These are phyloP conservation scores for Talaromyces albobiverticillius DNA, from an alignment of 2,329 filamentous ascomycete species.

Conservation along the genomic window DNA sequence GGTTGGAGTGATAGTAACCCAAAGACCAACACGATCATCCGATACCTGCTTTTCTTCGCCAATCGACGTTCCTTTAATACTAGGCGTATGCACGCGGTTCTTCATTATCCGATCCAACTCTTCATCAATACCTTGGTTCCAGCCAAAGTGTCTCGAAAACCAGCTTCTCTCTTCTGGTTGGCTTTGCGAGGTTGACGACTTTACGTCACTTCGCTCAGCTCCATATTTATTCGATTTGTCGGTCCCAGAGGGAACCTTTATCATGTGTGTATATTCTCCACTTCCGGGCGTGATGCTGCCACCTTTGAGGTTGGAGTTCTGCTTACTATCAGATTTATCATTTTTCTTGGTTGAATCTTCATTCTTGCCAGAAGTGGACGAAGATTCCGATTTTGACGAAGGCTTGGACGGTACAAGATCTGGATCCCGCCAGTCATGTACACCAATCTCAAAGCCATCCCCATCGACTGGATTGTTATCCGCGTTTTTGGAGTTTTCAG, in stretches of 20 bases:
- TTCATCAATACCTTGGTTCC: conserved; percentile 21
- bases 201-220: background rate
- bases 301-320: conserved; percentile 50
- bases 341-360: conserved; percentile 29
- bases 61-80: conserved; percentile 16
- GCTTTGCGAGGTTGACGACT: background rate
- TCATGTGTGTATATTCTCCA: conserved; percentile 58
- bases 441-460: conserved; percentile 75
- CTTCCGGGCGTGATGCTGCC: conserved; percentile 70
- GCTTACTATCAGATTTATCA: conserved; percentile 27
- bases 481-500: conserved; percentile 21
- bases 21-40: conserved; percentile 68
- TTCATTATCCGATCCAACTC: conserved; percentile 11
- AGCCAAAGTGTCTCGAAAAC: conserved; percentile 35
- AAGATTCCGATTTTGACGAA: conserved; percentile 24
- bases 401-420: conserved; percentile 58
- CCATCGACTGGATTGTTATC: conserved; percentile 32
- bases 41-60: conserved; percentile 16
- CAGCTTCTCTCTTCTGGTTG: conserved; percentile 19
- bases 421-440: conserved; percentile 82
- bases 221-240: conserved; percentile 20
- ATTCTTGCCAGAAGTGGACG: conserved; percentile 21
- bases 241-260: conserved; percentile 34
- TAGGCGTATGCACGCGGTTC: conserved; percentile 3
- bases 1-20: conserved; percentile 93